Evolutionary conservation across 257 asterid genomes (phyloP).

Genomic region (Thymus quinquecostatus): DNA sequence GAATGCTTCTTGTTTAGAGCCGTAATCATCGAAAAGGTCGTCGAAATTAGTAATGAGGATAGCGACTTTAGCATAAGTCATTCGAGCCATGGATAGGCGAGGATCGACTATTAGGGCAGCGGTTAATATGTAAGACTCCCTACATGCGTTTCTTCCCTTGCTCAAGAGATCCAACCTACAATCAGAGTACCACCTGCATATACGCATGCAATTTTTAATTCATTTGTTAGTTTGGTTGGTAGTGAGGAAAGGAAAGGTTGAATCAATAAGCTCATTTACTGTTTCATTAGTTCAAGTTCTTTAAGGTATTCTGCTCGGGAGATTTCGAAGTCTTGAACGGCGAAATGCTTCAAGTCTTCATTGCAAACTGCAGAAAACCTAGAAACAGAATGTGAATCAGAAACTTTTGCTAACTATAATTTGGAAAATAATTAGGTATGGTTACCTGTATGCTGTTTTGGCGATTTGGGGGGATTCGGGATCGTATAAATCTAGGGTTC

Average conservation of each 20-base stretch:
- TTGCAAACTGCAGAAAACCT: background rate
- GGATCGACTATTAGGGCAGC: slow-evolving; percentile 30
- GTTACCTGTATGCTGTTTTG: too few relatives aligned
- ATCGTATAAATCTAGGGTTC: slow-evolving; percentile 29
- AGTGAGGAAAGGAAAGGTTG: background rate
- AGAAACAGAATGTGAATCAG: too few relatives aligned
- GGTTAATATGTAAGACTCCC: slow-evolving; percentile 1
- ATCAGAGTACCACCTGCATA: slow-evolving; percentile 39
- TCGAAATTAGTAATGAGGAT: slow-evolving; percentile 29
- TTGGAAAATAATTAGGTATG: too few relatives aligned
- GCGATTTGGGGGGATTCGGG: background rate
- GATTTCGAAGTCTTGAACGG: slow-evolving; percentile 29
- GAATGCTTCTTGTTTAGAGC: slow-evolving; percentile 32
- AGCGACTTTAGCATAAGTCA: slow-evolving; percentile 9
- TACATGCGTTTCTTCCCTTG: slow-evolving; percentile 11
- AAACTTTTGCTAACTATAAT: too few relatives aligned
- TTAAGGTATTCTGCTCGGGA: slow-evolving; percentile 30
- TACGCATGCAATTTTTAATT: background rate
- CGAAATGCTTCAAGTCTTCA: slow-evolving; percentile 24
- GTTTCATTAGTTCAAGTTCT: slow-evolving; percentile 33
- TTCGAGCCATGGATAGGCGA: slow-evolving; percentile 31
- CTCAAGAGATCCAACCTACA: slow-evolving; percentile 21
- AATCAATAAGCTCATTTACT: too few relatives aligned
- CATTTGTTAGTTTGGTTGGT: background rate
- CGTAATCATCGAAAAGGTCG: slow-evolving; percentile 40